These are phyloP conservation scores for Pleurotus cornucopiae DNA, from an alignment of 768 basidiomycete genomes.

Conservation along the genomic window DNA sequence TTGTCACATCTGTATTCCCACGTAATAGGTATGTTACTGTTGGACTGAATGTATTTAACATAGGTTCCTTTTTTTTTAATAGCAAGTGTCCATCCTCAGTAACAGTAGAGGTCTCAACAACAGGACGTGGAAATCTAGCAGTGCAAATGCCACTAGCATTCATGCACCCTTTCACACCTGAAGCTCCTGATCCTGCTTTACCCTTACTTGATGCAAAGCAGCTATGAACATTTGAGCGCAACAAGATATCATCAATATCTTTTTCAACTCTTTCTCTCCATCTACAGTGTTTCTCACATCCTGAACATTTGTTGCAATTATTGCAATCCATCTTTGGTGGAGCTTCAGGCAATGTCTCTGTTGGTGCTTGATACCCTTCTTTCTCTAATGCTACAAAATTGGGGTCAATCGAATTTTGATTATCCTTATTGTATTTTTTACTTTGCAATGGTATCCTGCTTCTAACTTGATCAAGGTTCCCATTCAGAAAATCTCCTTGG, in stretches of 20 bases:
- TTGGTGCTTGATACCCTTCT: too few relatives aligned
- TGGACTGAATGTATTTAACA: conserved; percentile 27
- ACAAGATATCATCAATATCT: neutral
- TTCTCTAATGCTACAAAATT: neutral
- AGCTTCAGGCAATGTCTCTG: too few relatives aligned
- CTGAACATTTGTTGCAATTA: too few relatives aligned
- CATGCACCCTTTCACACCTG: conserved; percentile 15
- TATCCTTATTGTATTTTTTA: too few relatives aligned
- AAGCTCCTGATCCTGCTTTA: neutral
- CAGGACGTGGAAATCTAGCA: conserved; percentile 27
- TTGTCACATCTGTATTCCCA: conserved; percentile 32
- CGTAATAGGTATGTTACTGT: conserved; percentile 22
- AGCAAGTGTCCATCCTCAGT: conserved; percentile 18
- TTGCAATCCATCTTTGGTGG: too few relatives aligned
- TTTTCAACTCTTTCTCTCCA: neutral
- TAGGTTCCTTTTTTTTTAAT: conserved; percentile 26
- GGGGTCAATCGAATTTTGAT: neutral
- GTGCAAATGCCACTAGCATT: conserved; percentile 24
- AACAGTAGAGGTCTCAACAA: conserved; percentile 16
- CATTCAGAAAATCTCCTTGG: conserved; percentile 26
- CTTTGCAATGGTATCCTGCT: neutral
- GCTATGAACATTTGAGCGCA: neutral
- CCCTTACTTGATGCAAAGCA: neutral
- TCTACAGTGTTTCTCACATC: too few relatives aligned
- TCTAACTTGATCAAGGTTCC: conserved; percentile 14